Base-by-base conservation (phyloP, 768 basidiomycete genomes). In the Glaciozyma martinii region DNA sequence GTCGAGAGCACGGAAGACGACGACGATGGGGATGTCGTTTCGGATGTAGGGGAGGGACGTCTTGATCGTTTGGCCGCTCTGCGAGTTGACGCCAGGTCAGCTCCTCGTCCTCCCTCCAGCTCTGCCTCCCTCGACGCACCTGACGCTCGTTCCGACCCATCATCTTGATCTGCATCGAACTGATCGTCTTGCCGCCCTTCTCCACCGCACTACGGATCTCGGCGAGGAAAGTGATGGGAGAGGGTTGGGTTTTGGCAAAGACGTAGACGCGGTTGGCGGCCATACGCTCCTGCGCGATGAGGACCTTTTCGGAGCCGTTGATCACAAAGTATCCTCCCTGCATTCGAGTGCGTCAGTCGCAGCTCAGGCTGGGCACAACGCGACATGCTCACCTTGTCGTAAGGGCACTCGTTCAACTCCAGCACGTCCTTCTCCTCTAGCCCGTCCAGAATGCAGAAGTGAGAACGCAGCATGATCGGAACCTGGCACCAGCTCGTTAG, bases 241-340 rank as follows among this genome's bases (percentile, higher is more conserved):
- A 93, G 5, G 94, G 93, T 71, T 94, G 90, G 0, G 90, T 90
- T 78, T 98, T 99, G 59, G 93, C 91, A 74, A 99, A 99, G 59
- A 97, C 92, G 77, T 98, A 99, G 70, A 99, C 95, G 74, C 95
- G 93, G 79, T 99, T 99, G 29, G 91, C 93, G 15, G 95, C 94
- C 93, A 98, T 98, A 59, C 95, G 86, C 76, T 99, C 95, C 77
- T 99, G 95, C 2, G 95, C 95, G 76, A 99, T 99, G 66, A 99
- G 81, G n/a, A 99, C 95, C 77, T 99, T 99, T 76, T 99, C 95
- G 3, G 95, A 98, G 18, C 95, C 95, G 72, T 97, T 98, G 79
- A 99, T 97, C 75, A 99, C 90, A 77, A 99, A 99, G 76, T 99
- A 99, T 56, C 95, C 95, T 76, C 95, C 95, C 46, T 92, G 72